phyloP scores from a whole-genome alignment of 768 basidiomycete species.

The Hydnomerulius pinastri region DNA sequence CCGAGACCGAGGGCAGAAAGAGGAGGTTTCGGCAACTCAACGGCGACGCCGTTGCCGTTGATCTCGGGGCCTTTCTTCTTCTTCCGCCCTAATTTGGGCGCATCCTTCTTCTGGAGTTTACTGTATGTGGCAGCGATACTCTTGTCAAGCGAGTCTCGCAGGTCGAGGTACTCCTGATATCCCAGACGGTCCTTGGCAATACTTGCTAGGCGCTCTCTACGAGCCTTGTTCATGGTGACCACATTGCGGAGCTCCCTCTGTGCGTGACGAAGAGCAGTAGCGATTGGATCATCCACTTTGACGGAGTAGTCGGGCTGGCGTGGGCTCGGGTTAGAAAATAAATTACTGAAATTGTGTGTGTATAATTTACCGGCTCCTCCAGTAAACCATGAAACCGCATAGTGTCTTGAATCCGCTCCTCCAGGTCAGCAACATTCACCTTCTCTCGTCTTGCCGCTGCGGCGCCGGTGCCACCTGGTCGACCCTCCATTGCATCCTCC shows the following conservation, averaged over 20 bases:
- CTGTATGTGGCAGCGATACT: conserved; percentile 72
- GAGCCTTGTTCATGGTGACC: conserved; percentile 78
- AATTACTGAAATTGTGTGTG: conserved; percentile 4
- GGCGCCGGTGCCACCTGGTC: conserved; percentile 77
- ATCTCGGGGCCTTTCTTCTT: conserved; percentile 61
- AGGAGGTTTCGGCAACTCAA: conserved; percentile 54
- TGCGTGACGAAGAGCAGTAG: conserved; percentile 84
- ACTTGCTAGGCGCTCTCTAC: conserved; percentile 68
- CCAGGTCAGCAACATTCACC: conserved; percentile 78
- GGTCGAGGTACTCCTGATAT: conserved; percentile 87
- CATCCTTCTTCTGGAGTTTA: conserved; percentile 83
- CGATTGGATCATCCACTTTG: conserved; percentile 92
- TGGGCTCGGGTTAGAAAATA: conserved; percentile 17
- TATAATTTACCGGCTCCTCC: conserved; percentile 62
- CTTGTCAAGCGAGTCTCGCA: conserved; percentile 85
- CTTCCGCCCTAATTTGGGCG: conserved; percentile 67
- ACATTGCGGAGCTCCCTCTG: conserved; percentile 81
- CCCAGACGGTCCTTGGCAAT: conserved; percentile 87
- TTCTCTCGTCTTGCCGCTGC: conserved; percentile 75
- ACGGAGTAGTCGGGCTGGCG: conserved; percentile 70
- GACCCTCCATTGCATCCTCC: conserved; percentile 82
- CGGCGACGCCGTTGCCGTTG: conserved; percentile 32
- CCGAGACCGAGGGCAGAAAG: conserved; percentile 72
- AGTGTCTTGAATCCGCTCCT: conserved; percentile 72
- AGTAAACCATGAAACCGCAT: conserved; percentile 77